These are phyloP conservation scores for Trypanosoma melophagium DNA, from an alignment of 208 protist genomes.

Conservation along the genomic window DNA sequence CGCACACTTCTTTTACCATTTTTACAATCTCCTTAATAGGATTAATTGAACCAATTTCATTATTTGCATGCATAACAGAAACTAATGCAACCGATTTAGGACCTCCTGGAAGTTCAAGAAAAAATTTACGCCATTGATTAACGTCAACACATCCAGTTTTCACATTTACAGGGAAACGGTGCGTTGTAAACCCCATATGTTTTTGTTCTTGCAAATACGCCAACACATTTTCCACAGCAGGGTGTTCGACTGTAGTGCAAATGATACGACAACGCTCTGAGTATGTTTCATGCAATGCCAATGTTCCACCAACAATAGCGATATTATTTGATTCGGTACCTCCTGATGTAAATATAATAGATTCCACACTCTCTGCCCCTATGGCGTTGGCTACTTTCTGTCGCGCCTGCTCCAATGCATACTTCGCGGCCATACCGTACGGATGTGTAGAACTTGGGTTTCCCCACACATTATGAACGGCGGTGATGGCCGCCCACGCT, in stretches of 20 bases:
- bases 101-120: constrained; percentile 38
- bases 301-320: constrained; percentile 77
- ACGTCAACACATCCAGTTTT: constrained; percentile 39
- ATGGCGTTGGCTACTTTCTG: constrained; percentile 53
- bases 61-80: constrained; percentile 96
- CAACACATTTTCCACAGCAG: constrained; percentile 84
- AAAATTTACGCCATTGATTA: constrained; percentile 32
- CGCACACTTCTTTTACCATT: constrained; percentile 66
- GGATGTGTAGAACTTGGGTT: constrained; percentile 90
- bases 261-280: constrained; percentile 54
- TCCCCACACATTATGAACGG: constrained; percentile 68
- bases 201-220: constrained; percentile 32
- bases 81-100: constrained; percentile 72
- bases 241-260: constrained; percentile 82
- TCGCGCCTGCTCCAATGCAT: constrained; percentile 75
- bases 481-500: constrained; percentile 74
- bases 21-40: constrained; percentile 80
- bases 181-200: constrained; percentile 23
- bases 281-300: constrained; percentile 33
- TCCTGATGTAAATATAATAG: constrained; percentile 92
- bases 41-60: constrained; percentile 93
- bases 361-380: constrained; percentile 36
- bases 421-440: constrained; percentile 83
- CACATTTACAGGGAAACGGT: constrained; percentile 46
- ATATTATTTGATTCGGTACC: constrained; percentile 94